Percentiles rank a stretch among this genome's conserved stretches.
Conservation (phyloP, 495 filamentous ascomycete species). For the Lindgomyces ingoldianus region DNA sequence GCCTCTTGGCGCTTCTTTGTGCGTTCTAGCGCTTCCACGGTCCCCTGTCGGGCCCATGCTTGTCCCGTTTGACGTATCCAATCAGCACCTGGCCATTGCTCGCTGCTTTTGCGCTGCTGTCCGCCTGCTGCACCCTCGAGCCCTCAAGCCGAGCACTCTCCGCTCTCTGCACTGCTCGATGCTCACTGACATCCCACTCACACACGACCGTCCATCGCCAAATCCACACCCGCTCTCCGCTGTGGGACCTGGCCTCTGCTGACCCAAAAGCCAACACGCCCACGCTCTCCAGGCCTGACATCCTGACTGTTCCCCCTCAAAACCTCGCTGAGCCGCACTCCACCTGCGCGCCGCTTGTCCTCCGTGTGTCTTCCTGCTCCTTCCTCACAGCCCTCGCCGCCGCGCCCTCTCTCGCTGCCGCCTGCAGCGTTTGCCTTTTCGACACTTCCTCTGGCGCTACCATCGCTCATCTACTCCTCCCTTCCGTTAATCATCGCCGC, state of each 20-base stretch:
- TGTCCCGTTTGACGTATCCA: not conserved
- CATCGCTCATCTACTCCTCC: not conserved
- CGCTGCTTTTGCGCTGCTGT: constrained; percentile 7
- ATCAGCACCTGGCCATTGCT: not conserved
- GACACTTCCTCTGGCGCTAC: not conserved
- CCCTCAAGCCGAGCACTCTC: too few relatives aligned
- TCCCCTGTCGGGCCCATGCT: not conserved
- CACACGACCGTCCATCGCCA: constrained; percentile 1
- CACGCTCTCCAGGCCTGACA: not conserved
- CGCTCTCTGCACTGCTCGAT: not conserved
- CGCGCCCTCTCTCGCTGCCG: not conserved
- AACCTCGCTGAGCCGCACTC: constrained; percentile 35
- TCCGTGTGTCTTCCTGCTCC: constrained; percentile 21
- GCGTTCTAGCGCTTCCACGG: constrained; percentile 12
- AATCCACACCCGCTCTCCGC: not conserved
- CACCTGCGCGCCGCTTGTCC: not conserved
- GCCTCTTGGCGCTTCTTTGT: constrained; percentile 5
- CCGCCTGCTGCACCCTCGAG: not conserved
- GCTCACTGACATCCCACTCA: constrained; percentile 6
- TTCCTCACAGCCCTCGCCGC: constrained; percentile 13
- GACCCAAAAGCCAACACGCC: constrained; percentile 12
- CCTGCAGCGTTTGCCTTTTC: too few relatives aligned
- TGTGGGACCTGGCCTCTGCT: not conserved
- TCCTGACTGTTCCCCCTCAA: constrained; percentile 8
- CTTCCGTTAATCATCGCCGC: not conserved